Evolutionary conservation across 257 asterid species (phyloP).

Genomic region (Pogostemon cablin): DNA sequence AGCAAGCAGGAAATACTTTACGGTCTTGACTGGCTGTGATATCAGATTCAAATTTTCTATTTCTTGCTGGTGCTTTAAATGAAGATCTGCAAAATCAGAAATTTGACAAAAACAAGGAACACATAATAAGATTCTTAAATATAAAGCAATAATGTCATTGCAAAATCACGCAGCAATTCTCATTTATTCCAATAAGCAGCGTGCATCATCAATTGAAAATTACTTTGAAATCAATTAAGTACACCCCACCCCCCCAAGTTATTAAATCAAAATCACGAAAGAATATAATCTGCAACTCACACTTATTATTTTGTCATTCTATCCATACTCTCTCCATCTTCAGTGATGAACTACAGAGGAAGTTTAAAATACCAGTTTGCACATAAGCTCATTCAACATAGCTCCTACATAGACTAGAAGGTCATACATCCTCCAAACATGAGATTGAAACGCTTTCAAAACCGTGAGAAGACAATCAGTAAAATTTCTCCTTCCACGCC

Average conservation of each 20-base stretch:
- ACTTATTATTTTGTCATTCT: too few relatives aligned
- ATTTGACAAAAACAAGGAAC: background rate
- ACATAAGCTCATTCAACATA: background rate
- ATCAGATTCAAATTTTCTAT: slow-evolving; percentile 55
- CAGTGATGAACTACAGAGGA: background rate
- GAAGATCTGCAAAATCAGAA: slow-evolving; percentile 52
- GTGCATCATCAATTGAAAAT: background rate
- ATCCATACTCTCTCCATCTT: too few relatives aligned
- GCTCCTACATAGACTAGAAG: background rate
- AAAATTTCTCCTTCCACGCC: background rate
- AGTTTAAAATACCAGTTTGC: background rate
- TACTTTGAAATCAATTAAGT: background rate
- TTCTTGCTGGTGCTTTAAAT: slow-evolving; percentile 57
- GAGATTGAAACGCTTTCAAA: background rate
- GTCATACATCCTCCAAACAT: slow-evolving; percentile 16
- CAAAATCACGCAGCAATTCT: background rate
- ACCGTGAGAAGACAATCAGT: background rate
- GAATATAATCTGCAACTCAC: background rate
- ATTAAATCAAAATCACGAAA: background rate
- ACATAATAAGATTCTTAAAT: background rate
- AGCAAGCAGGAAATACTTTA: slow-evolving; percentile 58
- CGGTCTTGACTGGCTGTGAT: slow-evolving; percentile 67
- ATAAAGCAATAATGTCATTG: background rate
- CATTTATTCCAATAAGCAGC: background rate
- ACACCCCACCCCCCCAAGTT: background rate